Percentiles rank a stretch among this genome's conserved stretches.
Conservation (phyloP, 768 basidiomycete species). For the Pleurotus ostreatus region DNA sequence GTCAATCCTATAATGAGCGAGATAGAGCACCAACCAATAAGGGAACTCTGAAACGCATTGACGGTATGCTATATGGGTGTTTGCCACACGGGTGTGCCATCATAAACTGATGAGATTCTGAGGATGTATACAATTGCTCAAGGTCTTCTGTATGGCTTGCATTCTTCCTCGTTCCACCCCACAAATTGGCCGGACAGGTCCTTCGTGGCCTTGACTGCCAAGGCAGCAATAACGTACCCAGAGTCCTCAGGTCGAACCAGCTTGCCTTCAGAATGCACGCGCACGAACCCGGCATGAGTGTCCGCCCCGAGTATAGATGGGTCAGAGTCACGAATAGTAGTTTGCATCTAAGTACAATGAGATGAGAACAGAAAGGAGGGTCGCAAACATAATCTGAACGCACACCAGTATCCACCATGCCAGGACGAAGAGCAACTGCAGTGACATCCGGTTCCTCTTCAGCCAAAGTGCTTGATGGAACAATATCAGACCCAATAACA, state of each 20-base stretch:
- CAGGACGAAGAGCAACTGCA: conserved; percentile 79
- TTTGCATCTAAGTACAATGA: conserved; percentile 61
- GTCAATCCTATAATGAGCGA: too few species aligned
- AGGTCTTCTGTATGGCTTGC: conserved; percentile 44
- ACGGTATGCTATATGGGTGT: too few species aligned
- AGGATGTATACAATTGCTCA: too few species aligned
- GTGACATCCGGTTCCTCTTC: conserved; percentile 77
- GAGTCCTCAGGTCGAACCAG: conserved; percentile 72
- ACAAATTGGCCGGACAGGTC: conserved; percentile 73
- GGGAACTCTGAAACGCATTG: too few species aligned
- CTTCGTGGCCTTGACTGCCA: conserved; percentile 62
- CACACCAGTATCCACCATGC: conserved; percentile 83
- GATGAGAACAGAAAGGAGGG: not conserved
- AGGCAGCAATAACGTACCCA: conserved; percentile 75
- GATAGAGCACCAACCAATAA: too few species aligned
- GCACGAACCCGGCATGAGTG: conserved; percentile 56
- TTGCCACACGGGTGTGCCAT: too few species aligned
- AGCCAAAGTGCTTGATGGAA: conserved; percentile 62
- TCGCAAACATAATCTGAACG: not conserved
- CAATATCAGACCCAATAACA: not conserved
- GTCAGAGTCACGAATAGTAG: conserved; percentile 45
- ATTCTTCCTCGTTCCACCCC: conserved; percentile 74
- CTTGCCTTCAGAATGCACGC: conserved; percentile 56
- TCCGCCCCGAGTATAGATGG: conserved; percentile 46
- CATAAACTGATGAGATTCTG: too few species aligned